phyloP scores from a whole-genome alignment of 306 rosid genomes.

The Dalbergia oliveri region DNA sequence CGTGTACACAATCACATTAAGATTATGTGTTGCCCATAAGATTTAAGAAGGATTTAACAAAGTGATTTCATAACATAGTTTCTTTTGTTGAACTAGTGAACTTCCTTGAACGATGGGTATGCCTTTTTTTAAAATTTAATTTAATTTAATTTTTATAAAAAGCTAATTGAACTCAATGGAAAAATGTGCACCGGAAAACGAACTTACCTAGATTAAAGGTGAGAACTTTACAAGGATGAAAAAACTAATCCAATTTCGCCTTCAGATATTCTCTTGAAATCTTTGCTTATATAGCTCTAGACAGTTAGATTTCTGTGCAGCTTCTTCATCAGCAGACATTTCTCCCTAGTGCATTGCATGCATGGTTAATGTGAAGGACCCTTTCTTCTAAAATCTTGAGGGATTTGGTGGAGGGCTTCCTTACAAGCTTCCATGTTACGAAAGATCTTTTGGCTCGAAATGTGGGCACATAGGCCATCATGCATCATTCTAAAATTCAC shows the following conservation, averaged over 20 bases:
- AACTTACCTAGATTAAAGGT: background rate
- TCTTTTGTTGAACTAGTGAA: background rate
- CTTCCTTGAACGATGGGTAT: background rate
- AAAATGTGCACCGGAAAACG: background rate
- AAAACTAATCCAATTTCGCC: background rate
- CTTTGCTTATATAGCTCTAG: background rate
- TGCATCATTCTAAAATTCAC: background rate
- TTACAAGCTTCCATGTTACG: background rate
- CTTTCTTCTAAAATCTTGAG: background rate
- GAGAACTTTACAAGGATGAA: background rate
- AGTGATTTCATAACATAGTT: slow-evolving; percentile 1
- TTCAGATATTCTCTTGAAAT: background rate
- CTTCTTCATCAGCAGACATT: background rate
- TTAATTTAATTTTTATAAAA: too few species aligned
- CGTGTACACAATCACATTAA: background rate
- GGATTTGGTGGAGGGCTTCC: background rate
- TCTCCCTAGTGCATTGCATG: background rate
- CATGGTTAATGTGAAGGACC: background rate
- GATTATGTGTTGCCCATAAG: background rate
- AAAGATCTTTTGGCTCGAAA: background rate
- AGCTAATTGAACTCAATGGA: background rate
- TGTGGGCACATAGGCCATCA: background rate
- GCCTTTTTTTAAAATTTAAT: background rate
- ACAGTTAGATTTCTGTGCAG: background rate
- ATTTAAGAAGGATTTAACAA: background rate